phyloP scores from a whole-genome alignment of 768 basidiomycete genomes.

The Cystofilobasidium macerans region DNA sequence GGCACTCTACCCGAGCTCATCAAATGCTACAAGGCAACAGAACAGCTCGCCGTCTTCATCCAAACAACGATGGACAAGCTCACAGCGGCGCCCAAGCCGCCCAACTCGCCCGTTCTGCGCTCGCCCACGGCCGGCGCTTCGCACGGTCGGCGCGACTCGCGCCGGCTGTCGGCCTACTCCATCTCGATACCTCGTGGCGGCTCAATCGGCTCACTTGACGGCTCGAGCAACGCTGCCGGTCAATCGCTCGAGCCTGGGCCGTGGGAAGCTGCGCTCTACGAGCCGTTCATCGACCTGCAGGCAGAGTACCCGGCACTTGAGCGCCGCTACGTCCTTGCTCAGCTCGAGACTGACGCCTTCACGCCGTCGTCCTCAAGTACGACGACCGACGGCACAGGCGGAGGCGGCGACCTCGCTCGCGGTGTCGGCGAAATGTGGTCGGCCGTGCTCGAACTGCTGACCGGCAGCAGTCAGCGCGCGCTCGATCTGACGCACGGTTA shows the following conservation, averaged over 20 bases:
- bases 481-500: constrained; percentile 80
- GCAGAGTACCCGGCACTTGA: constrained; percentile 72
- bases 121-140: constrained; percentile 16
- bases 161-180: constrained; percentile 23
- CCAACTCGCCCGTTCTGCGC: constrained; percentile 28
- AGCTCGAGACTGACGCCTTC: constrained; percentile 14
- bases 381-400: constrained; percentile 9
- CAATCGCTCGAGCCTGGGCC: constrained; percentile 43
- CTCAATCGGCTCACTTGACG: constrained; percentile 32
- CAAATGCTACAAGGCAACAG: constrained; percentile 56
- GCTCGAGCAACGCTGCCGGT: constrained; percentile 22
- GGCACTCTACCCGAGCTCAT: constrained; percentile 60
- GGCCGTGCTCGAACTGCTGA: constrained; percentile 63
- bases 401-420: constrained; percentile 43
- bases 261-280: constrained; percentile 88
- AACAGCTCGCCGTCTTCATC: constrained; percentile 64
- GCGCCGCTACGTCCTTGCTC: constrained; percentile 48
- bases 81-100: constrained; percentile 38
- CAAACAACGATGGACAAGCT: constrained; percentile 68
- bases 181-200: constrained; percentile 29
- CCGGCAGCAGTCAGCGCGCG: constrained; percentile 67
- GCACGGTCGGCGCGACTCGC: constrained; percentile 13
- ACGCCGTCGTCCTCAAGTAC: neutral
- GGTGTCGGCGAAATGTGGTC: constrained; percentile 62
- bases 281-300: constrained; percentile 87